Evolutionary conservation across 148 eudicot species (phyloP).

Genomic region (Vaccinium vitisidaea): DNA sequence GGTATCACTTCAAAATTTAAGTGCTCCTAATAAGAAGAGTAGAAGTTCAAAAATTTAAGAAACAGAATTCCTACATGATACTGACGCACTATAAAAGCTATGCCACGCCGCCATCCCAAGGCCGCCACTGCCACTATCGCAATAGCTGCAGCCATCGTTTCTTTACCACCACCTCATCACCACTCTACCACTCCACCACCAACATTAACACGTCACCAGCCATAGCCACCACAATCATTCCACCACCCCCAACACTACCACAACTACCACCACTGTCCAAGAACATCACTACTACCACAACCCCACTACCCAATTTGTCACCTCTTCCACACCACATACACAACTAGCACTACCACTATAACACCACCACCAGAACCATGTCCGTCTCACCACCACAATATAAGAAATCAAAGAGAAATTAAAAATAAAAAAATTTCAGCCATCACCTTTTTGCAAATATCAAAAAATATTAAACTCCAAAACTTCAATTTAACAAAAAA

Average conservation of each 20-base stretch:
- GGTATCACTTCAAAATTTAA: background rate
- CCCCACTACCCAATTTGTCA: background rate
- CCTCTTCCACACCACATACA: background rate
- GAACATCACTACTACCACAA: background rate
- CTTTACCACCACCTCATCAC: background rate
- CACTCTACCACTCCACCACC: background rate
- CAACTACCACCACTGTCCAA: background rate
- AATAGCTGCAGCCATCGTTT: background rate
- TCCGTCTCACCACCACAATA: background rate
- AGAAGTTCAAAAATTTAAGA: background rate
- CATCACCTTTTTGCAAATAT: background rate
- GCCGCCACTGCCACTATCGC: background rate
- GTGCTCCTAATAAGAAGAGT: background rate
- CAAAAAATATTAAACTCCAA: background rate
- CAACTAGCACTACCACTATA: background rate
- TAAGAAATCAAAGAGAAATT: background rate
- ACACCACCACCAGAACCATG: background rate
- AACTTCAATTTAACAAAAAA: background rate
- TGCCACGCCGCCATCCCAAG: background rate
- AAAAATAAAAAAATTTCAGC: background rate
- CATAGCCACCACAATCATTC: background rate
- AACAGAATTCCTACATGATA: background rate
- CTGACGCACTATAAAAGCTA: background rate
- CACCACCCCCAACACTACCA: background rate
- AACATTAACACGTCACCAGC: background rate